Conservation (phyloP, 768 basidiomycete genomes). For the Boletales sp. region DNA sequence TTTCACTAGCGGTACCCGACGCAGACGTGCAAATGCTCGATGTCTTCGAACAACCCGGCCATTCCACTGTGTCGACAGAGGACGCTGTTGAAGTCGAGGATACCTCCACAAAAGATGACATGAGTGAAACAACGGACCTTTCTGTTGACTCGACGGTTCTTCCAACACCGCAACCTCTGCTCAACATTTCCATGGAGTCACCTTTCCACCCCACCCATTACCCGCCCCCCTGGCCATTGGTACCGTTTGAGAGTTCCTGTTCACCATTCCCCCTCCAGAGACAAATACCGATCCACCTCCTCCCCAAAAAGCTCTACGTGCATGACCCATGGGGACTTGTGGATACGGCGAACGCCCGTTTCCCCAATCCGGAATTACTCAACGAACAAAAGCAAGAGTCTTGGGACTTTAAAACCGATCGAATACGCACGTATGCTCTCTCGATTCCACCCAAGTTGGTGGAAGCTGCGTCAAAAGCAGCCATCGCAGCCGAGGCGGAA, state of each 20-base stretch:
- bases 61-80: not conserved
- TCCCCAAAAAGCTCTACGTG: slow-evolving; percentile 41
- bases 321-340: slow-evolving; percentile 40
- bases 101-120: not conserved
- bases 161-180: not conserved
- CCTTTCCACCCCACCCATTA: slow-evolving; percentile 33
- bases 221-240: slow-evolving; percentile 38
- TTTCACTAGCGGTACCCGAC: not conserved
- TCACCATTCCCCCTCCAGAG: slow-evolving; percentile 25
- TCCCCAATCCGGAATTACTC: not conserved
- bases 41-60: not conserved
- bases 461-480: slow-evolving; percentile 5
- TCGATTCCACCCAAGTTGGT: slow-evolving; percentile 11
- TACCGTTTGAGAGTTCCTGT: slow-evolving; percentile 33
- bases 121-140: not conserved
- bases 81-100: not conserved
- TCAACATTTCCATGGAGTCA: slow-evolving; percentile 2
- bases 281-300: slow-evolving; percentile 30
- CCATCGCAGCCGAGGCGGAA: slow-evolving; percentile 5
- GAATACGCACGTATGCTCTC: slow-evolving; percentile 28
- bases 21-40: not conserved
- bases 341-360: slow-evolving; percentile 1
- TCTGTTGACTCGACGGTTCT: not conserved
- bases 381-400: not conserved
- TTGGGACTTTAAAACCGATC: slow-evolving; percentile 29